A percentile compares a stretch with the other conserved stretches of the same genome.
Evolutionary conservation across 2,329 filamentous ascomycete species (phyloP).

Genomic region (Colletotrichum sp.): DNA sequence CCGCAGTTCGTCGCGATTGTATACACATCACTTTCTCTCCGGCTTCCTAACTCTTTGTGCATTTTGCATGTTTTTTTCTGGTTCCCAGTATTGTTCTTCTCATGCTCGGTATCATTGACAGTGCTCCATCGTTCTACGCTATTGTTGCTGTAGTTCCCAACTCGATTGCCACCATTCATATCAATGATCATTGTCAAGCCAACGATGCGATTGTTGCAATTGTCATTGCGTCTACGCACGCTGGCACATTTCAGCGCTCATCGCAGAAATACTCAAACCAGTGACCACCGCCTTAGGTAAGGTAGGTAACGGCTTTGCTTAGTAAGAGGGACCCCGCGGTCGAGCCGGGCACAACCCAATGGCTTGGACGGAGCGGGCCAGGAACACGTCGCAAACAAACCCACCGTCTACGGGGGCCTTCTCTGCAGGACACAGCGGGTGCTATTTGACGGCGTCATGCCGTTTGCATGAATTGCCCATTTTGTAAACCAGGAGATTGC

Average conservation of each 20-base stretch:
- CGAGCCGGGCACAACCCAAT: not conserved
- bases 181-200: not conserved
- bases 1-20: not conserved
- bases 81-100: not conserved
- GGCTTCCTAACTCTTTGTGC: not conserved
- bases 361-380: not conserved
- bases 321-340: not conserved
- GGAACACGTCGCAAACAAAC: slow-evolving; percentile 8
- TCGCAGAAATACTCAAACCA: not conserved
- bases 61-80: not conserved
- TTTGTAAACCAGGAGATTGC: not conserved
- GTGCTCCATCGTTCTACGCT: not conserved
- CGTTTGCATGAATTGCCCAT: slow-evolving; percentile 13
- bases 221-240: not conserved
- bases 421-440: not conserved
- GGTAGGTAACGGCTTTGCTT: not conserved
- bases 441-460: slow-evolving; percentile 6
- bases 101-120: not conserved
- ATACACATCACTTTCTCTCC: too few species aligned
- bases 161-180: not conserved
- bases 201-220: not conserved
- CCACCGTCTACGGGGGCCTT: not conserved
- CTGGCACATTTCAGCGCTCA: not conserved
- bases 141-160: not conserved
- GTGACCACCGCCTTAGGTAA: not conserved